Base-by-base conservation (phyloP, 768 basidiomycete genomes). In the Omphalotus guepiniiformis region DNA sequence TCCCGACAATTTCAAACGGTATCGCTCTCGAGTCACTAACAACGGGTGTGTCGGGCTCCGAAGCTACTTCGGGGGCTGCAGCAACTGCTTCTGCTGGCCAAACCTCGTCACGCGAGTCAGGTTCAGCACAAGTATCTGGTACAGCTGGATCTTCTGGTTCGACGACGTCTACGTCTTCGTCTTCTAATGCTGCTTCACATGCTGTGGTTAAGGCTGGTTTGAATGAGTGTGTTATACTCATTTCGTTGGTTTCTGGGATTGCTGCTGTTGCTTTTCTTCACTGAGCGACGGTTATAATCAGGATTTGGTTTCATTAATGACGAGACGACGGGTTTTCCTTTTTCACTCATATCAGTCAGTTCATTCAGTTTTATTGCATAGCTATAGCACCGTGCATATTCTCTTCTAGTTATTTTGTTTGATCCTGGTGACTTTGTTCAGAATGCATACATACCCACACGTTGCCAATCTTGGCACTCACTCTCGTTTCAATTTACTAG, bases 1-100 rank as follows among this genome's bases (percentile, higher is more conserved):
- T 60, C 3, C 29, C 65, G n/a, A 65, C 67, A 9, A 63, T 73
- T 13, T 49, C 63, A 35, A 74, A 73, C 44, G 71, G 71, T 6
- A 54, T 73, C 37, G 58, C 61, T 6, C 59, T 70, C 16, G 58
- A 59, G 1, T 47, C 48, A 7, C 54, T 67, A 8, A 66, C 63
- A 1, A 25, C 63, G 18, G 51, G 51, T 25, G 55, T 59, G 6
- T 53, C 28, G 25, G 43, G 48, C 23, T 30, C 47, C 26, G 26
- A 18, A 4, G 30, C 41, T 21, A 26, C 35, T 4, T 25, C 44
- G 5, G 49, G 56, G 28, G 52, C 56, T 34, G 41, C 53, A 19
- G 42, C 38, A 7, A 41, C 53, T 27, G 34, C 51, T 18, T 38
- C 49, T 8, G 54, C 39, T 0, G 52, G 43, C 23, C 43, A 45